These are phyloP conservation scores for Teratosphaeria gauchensis DNA, from an alignment of 2,329 filamentous ascomycete species.

Conservation along the genomic window DNA sequence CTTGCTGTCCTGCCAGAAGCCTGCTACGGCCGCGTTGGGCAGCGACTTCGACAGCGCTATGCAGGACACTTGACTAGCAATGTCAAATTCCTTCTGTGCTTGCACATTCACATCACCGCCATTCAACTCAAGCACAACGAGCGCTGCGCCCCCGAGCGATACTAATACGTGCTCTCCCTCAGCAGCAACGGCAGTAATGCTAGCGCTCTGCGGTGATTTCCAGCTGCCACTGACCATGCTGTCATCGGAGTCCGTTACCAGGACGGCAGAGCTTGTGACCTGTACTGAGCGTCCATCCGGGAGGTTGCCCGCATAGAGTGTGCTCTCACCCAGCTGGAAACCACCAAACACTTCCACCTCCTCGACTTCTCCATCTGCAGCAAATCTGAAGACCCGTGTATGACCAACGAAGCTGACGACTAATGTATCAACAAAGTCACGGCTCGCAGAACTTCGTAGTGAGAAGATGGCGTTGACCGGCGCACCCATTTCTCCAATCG, in stretches of 20 bases:
- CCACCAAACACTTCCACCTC: constrained; percentile 71
- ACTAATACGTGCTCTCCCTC: constrained; percentile 62
- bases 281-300: constrained; percentile 57
- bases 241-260: constrained; percentile 52
- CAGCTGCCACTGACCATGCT: constrained; percentile 46
- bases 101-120: constrained; percentile 47
- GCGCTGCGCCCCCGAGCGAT: constrained; percentile 62
- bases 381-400: constrained; percentile 71
- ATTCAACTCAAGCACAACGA: constrained; percentile 55
- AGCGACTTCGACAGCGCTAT: constrained; percentile 61
- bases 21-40: constrained; percentile 62
- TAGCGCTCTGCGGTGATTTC: constrained; percentile 37
- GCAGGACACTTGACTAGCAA: constrained; percentile 73
- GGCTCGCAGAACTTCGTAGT: constrained; percentile 68
- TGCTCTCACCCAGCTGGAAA: constrained; percentile 58
- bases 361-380: constrained; percentile 65
- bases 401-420: constrained; percentile 74
- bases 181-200: constrained; percentile 69
- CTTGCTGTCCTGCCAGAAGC: constrained; percentile 77
- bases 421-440: constrained; percentile 56
- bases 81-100: constrained; percentile 50
- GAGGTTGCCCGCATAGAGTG: constrained; percentile 61
- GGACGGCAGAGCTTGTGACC: constrained; percentile 56
- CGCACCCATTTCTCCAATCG: constrained; percentile 64
- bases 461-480: constrained; percentile 26